A percentile compares a stretch with the other conserved stretches of the same genome.
Conservation (phyloP, 2,329 filamentous ascomycete species). For the Anthostomella pinea region DNA sequence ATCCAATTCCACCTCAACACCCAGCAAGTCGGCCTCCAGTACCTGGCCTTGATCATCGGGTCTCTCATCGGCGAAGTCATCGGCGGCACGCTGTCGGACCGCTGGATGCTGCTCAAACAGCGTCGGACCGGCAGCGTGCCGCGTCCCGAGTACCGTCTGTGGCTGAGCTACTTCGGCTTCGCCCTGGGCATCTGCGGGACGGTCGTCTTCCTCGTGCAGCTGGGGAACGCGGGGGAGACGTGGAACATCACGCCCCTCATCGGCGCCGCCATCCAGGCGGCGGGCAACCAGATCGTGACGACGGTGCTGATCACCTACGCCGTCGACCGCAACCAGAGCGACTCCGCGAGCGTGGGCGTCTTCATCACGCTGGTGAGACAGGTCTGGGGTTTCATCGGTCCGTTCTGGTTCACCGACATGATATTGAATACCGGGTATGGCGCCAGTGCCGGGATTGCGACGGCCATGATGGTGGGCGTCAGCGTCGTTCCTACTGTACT, state of each 20-base stretch:
- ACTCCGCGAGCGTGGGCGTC: constrained; percentile 10
- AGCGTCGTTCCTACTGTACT: constrained; percentile 6
- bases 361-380: constrained; percentile 10
- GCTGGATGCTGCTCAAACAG: constrained; percentile 6
- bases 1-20: constrained; percentile 9
- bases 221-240: constrained; percentile 1
- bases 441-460: constrained; percentile 3
- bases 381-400: constrained; percentile 14
- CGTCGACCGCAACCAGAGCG: constrained; percentile 10
- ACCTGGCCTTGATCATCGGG: constrained; percentile 7
- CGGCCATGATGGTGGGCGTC: constrained; percentile 3
- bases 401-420: constrained; percentile 11
- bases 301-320: constrained; percentile 12
- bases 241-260: constrained; percentile 12
- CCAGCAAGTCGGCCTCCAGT: constrained; percentile 11
- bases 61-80: constrained; percentile 11
- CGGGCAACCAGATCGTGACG: constrained; percentile 13
- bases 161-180: constrained; percentile 11
- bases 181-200: constrained; percentile 5
- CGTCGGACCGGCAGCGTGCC: constrained; percentile 2
- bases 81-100: constrained; percentile 9
- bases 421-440: constrained; percentile 5
- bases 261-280: constrained; percentile 7
- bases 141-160: constrained; percentile 10
- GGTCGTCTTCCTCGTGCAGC: constrained; percentile 10